phyloP scores from a whole-genome alignment of 441 rosid genomes.

The Jatropha podagrica region DNA sequence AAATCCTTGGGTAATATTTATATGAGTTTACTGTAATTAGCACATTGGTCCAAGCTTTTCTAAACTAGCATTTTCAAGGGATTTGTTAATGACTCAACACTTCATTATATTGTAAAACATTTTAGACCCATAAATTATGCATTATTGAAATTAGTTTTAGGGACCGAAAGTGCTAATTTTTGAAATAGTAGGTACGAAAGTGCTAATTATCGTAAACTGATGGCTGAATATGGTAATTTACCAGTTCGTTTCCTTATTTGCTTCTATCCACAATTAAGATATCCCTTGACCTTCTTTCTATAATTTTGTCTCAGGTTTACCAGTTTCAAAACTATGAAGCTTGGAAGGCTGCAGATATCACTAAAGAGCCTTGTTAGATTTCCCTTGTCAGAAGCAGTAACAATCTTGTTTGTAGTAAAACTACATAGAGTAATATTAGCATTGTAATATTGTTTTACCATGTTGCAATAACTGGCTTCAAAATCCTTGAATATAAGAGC shows the following conservation, averaged over 20 bases:
- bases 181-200: too few relatives aligned
- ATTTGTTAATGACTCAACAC: too few relatives aligned
- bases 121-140: too few relatives aligned
- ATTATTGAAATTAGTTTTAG: too few relatives aligned
- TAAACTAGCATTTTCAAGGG: neutral
- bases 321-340: constrained; percentile 68
- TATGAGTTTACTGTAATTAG: neutral
- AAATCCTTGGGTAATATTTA: constrained; percentile 61
- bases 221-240: too few relatives aligned
- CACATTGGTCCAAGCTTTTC: too few relatives aligned
- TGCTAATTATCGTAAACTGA: too few relatives aligned
- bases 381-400: neutral
- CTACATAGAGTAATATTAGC: neutral
- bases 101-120: too few relatives aligned
- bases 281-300: constrained; percentile 6
- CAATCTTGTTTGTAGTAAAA: too few relatives aligned
- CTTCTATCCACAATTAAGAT: neutral
- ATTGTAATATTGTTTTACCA: neutral
- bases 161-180: too few relatives aligned
- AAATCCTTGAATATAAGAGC: neutral
- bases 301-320: constrained; percentile 53
- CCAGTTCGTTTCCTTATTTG: neutral
- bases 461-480: neutral
- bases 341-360: neutral
- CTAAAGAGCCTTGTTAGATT: neutral